Evolutionary conservation across 768 basidiomycete species (phyloP).

Genomic region (Hygrophoropsis aurantiaca): DNA sequence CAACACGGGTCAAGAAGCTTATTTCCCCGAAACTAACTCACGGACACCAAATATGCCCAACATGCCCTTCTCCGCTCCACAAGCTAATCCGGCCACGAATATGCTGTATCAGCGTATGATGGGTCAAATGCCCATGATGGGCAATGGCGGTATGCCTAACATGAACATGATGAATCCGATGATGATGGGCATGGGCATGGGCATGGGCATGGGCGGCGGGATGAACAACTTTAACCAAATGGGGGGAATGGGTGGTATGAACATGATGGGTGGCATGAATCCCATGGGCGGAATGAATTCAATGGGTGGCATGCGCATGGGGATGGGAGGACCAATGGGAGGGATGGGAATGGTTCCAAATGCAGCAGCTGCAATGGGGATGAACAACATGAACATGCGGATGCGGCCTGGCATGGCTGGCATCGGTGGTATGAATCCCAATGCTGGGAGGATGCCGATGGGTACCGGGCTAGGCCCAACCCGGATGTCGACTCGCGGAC

Average conservation of each 20-base stretch:
- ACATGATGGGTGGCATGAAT: conserved; percentile 30
- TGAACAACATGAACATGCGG: conserved; percentile 31
- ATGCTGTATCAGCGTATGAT: conserved; percentile 37
- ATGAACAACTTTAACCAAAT: conserved; percentile 33
- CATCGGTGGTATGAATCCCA: conserved; percentile 26
- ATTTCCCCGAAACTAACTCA: conserved; percentile 36
- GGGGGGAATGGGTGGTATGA: conserved; percentile 32
- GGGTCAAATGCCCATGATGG: conserved; percentile 44
- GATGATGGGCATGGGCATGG: conserved; percentile 48
- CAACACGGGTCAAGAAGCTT: conserved; percentile 21
- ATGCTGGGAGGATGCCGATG: conserved; percentile 41
- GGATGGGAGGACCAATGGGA: background rate
- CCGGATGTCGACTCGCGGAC: conserved; percentile 50
- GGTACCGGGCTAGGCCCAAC: conserved; percentile 47
- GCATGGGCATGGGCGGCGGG: conserved; percentile 43
- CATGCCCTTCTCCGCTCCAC: conserved; percentile 34
- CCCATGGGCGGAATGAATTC: conserved; percentile 17
- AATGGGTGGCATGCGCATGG: conserved; percentile 17
- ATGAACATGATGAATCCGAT: conserved; percentile 54
- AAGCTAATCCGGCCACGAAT: conserved; percentile 33
- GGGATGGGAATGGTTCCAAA: conserved; percentile 3
- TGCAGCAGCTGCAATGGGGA: conserved; percentile 4
- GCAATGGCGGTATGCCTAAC: conserved; percentile 36
- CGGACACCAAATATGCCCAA: conserved; percentile 32
- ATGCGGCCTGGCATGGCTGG: conserved; percentile 31